These are phyloP conservation scores for Solanum rostratum DNA, from an alignment of 257 asterid genomes.

Conservation along the genomic window DNA sequence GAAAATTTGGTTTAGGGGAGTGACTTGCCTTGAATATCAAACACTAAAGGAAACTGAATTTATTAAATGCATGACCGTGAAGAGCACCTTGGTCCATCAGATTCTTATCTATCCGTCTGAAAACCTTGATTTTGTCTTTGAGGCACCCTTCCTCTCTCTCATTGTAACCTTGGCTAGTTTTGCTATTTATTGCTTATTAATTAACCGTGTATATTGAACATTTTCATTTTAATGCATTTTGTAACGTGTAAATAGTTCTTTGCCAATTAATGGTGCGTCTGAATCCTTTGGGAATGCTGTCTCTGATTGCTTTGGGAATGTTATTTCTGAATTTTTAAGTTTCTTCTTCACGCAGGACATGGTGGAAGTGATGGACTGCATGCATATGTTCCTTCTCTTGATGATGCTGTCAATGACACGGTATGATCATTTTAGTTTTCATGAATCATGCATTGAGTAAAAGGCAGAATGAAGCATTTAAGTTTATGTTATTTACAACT, in stretches of 20 bases:
- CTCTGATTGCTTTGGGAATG: not conserved
- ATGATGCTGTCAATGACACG: slow-evolving; percentile 63
- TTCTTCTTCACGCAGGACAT: slow-evolving; percentile 43
- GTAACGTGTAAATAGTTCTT: not conserved
- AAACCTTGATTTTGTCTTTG: not conserved
- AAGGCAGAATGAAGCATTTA: not conserved
- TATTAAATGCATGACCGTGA: not conserved
- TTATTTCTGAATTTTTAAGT: not conserved
- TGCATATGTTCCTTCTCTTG: slow-evolving; percentile 80
- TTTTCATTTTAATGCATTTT: not conserved
- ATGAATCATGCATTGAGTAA: not conserved
- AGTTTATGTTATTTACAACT: not conserved
- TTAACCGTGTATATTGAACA: not conserved
- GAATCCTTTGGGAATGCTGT: not conserved
- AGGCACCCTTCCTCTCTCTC: not conserved
- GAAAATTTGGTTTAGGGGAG: not conserved
- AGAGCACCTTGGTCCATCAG: not conserved
- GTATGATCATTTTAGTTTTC: slow-evolving; percentile 18
- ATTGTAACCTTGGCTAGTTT: not conserved
- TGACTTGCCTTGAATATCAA: not conserved
- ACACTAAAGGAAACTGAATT: not conserved
- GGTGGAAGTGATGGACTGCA: slow-evolving; percentile 97
- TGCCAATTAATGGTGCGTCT: not conserved
- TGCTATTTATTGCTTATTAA: not conserved
- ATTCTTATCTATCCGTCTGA: not conserved